Evolutionary conservation across 2,329 filamentous ascomycete species (phyloP), one percentile per base, ranked within the genome.

Genomic region (Pseudogymnoascus sp.): DNA sequence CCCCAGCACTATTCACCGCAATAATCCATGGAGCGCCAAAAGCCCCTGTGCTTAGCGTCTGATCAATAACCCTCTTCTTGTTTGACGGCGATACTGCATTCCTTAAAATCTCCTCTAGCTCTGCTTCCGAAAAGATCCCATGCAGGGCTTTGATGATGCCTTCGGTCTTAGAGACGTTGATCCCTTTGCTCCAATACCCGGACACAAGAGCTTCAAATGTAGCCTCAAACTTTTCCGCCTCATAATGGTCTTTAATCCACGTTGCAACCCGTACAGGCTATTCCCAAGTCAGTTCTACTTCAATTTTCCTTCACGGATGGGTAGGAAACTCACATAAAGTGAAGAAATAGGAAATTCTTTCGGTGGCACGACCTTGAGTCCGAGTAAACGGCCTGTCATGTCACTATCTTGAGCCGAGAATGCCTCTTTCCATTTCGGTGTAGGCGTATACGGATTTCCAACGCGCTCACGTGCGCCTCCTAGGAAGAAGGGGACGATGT

Each of bases 401-500:
- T 62, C 60, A 18, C 9, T 50, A 57, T 66, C 64, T 33, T 65
- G 64, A 36, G 50, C 60, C 9, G 62, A 15, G 39, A 64, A 66
- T 11, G 60, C 59, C 18, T 63, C 62, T 58, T 63, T 64, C 41
- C 37, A 62, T 59, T 63, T 62, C 33, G 62, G 64, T 1, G 64
- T 65, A 8, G 62, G 64, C 15, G 33, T 43, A 22, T 47, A 66
- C 4, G 62, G 61, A 20, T 66, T 66, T 6, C 63, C 64, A 2
- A 36, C 64, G 5, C 57, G 38, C 4, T 66, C 62, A 15, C 64
- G 60, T 2, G 64, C 64, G 7, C 43, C 64, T 9, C 64, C 64
- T 0, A 66, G 62, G 28, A 66, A 64, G 60, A 65, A 66, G 6
- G 64, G 64, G 14, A 64, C 18, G 22, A 66, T 66, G 33, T 66